Conservation (phyloP, 2,329 filamentous ascomycete genomes). For the Trichoderma sp. region DNA sequence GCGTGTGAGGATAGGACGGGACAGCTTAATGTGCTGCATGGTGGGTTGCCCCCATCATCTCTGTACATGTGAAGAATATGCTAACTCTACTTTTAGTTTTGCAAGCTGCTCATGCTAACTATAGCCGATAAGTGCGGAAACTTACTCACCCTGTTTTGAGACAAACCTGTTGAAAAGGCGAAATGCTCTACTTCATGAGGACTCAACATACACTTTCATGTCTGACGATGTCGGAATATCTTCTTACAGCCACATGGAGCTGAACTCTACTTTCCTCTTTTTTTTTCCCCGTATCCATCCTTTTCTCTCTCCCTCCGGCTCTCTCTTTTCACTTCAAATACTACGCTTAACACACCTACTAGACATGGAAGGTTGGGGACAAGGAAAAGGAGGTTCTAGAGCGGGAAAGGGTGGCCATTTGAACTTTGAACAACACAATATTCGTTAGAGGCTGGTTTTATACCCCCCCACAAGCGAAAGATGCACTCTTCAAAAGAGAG, state of each 20-base stretch:
- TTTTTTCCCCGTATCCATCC: background rate
- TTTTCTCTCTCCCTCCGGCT: background rate
- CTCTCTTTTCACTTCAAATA: background rate
- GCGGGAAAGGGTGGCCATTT: background rate
- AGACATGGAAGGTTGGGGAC: slow-evolving; percentile 11
- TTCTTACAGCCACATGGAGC: background rate
- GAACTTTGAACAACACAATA: background rate
- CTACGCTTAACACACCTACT: background rate
- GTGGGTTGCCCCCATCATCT: slow-evolving; percentile 41
- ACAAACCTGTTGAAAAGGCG: background rate
- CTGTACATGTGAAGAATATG: background rate
- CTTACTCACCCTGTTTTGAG: no score
- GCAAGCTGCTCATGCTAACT: slow-evolving; percentile 41
- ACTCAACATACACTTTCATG: background rate
- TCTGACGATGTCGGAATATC: slow-evolving; percentile 12
- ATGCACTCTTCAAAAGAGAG: background rate
- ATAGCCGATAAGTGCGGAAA: slow-evolving; percentile 34
- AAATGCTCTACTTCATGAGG: background rate
- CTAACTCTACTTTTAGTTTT: slow-evolving; percentile 34
- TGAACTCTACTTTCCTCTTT: background rate
- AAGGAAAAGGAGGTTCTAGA: background rate
- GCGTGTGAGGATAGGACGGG: slow-evolving; percentile 64
- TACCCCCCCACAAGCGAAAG: background rate
- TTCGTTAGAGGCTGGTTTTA: background rate
- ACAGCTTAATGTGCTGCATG: slow-evolving; percentile 56